Evolutionary conservation across 2,329 filamentous ascomycete species (phyloP), one percentile per base, ranked within the genome.

Genomic region (Pseudohalonectria lignicola): DNA sequence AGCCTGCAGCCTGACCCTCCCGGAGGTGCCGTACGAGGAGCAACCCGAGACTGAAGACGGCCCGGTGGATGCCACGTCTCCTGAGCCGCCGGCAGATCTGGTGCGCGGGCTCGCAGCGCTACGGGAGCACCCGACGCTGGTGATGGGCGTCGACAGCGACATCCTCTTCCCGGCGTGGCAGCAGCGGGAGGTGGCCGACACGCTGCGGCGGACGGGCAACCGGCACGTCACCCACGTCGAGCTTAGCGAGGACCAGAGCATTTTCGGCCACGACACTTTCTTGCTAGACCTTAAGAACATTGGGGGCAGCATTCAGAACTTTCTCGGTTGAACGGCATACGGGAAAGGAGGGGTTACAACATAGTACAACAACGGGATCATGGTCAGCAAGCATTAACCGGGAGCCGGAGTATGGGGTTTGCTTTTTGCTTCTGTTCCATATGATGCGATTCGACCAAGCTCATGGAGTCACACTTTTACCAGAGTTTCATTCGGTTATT

Each of bases 141-240:
- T 98, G 10, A 80, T 98, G 66, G 92, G 92, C 25, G 92, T 96
- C 4, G 86, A 86, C 0, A 95, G 86, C 50, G 92, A 98, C 55
- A 96, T 95, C 36, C 64, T 98, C 26, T 98, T 98, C 62, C 92
- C 92, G 0, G 87, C 92, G 0, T 98, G 92, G 90, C 92, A 98
- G 64, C 92, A 98, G 64, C 76, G 85, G 38, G 92, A 98, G 60
- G 80, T 98, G 44, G 90, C 88, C 4, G 80, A 90, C 52, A 82
- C 90, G 3, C 65, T 98, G 45, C 75, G 78, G 42, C 71, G 74
- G 25, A 74, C 74, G 1, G 92, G 92, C 1, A 96, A 94, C 53
- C 69, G 75, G 43, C 76, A 74, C 23, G 88, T 98, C 1, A 81
- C 79, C 32, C 87, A 98, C 59, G 74, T 92, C 12, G 92, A 98